phyloP scores from a whole-genome alignment of 371 early-diverging fungal genomes.

The Fennellomyces sp. region DNA sequence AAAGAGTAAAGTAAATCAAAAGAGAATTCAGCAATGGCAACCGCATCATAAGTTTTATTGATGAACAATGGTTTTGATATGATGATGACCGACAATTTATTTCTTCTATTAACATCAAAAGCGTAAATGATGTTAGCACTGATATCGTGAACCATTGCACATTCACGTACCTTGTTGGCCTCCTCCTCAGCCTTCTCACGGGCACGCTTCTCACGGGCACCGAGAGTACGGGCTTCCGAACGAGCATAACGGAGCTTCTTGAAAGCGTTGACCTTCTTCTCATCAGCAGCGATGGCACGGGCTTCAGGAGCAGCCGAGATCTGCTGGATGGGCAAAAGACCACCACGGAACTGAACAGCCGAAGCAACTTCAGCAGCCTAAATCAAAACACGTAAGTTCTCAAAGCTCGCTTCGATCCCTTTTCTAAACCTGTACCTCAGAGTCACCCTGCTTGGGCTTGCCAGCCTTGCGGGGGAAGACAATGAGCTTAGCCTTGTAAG shows the following conservation, averaged over 20 bases:
- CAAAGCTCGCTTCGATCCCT: not conserved
- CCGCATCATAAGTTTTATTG: constrained; percentile 7
- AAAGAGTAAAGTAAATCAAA: not conserved
- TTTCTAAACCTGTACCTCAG: constrained; percentile 33
- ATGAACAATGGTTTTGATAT: constrained; percentile 6
- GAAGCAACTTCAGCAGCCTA: constrained; percentile 68
- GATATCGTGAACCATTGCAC: not conserved
- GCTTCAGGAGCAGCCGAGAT: constrained; percentile 69
- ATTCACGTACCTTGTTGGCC: constrained; percentile 71
- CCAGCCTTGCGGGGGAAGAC: constrained; percentile 93
- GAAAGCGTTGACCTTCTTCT: constrained; percentile 83
- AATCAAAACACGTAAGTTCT: not conserved
- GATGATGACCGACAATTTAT: constrained; percentile 9
- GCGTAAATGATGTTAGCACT: not conserved
- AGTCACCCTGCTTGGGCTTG: constrained; percentile 85
- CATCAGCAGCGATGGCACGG: constrained; percentile 85
- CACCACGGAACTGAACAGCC: constrained; percentile 77
- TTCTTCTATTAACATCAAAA: constrained; percentile 8
- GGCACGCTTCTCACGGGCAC: constrained; percentile 84
- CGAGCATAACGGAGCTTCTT: constrained; percentile 90
- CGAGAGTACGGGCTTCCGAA: constrained; percentile 80
- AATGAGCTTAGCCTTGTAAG: constrained; percentile 93
- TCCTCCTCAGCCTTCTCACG: constrained; percentile 86
- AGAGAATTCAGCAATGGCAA: constrained; percentile 4
- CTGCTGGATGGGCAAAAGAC: constrained; percentile 80